phyloP scores from a whole-genome alignment of 331 rosid species.

The Dryas integrifolia region DNA sequence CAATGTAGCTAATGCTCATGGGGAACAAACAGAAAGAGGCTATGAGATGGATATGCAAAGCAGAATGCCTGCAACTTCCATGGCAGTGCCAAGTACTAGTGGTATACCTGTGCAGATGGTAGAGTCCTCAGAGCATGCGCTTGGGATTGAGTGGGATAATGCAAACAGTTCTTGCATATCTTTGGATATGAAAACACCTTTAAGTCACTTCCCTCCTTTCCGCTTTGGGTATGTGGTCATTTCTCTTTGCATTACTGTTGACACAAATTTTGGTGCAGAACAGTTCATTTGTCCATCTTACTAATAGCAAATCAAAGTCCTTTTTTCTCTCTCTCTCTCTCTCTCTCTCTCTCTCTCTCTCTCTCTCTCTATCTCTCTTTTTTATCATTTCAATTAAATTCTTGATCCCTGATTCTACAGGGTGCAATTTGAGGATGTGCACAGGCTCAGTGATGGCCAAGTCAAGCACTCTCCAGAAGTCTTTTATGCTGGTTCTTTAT shows the following conservation, averaged over 20 bases:
- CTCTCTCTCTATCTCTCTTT: background rate
- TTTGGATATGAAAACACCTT: conserved; percentile 92
- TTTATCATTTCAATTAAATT: background rate
- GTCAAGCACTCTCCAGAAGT: conserved; percentile 94
- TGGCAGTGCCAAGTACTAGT: conserved; percentile 68
- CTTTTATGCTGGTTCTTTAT: conserved; percentile 93
- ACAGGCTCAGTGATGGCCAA: conserved; percentile 95
- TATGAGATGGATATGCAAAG: conserved; percentile 71
- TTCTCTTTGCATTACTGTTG: conserved; percentile 29
- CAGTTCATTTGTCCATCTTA: background rate
- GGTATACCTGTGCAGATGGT: conserved; percentile 77
- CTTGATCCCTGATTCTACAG: conserved; percentile 44
- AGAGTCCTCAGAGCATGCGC: conserved; percentile 66
- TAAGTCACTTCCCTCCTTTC: conserved; percentile 94
- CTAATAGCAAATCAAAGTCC: conserved; percentile 11
- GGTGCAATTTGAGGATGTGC: conserved; percentile 95
- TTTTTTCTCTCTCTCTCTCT: no score
- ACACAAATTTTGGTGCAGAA: background rate
- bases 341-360: no score
- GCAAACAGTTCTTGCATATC: conserved; percentile 65
- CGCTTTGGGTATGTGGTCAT: conserved; percentile 78
- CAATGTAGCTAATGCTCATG: conserved; percentile 50
- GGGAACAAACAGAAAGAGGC: conserved; percentile 67
- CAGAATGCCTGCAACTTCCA: conserved; percentile 57
- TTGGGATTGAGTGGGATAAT: conserved; percentile 88